Conservation (phyloP, 192 early-diverging fungal species). For the Chytriomyces sp. region DNA sequence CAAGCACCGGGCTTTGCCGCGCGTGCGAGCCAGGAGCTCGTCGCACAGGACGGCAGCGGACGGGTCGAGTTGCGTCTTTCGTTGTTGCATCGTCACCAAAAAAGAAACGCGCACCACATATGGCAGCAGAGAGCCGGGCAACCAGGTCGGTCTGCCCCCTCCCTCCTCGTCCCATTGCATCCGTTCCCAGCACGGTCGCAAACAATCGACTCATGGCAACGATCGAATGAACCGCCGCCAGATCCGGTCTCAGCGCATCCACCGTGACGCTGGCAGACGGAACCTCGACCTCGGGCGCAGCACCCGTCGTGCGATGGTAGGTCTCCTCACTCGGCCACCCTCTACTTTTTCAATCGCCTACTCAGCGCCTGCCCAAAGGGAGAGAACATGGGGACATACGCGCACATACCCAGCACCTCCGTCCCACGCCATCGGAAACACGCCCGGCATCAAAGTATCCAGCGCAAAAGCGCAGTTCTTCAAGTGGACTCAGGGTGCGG, state of each 20-base stretch:
- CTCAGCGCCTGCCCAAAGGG: conserved; percentile 18
- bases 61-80: too few species aligned
- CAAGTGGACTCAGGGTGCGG: conserved; percentile 21
- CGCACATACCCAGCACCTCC: conserved; percentile 24
- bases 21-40: background rate
- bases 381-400: background rate
- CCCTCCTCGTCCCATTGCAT: too few species aligned
- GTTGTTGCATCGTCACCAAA: too few species aligned
- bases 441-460: conserved; percentile 23
- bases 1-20: background rate
- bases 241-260: background rate
- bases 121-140: too few species aligned
- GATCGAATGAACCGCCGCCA: too few species aligned
- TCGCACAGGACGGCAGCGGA: too few species aligned
- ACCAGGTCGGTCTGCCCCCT: too few species aligned
- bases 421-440: conserved; percentile 29
- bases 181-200: too few species aligned
- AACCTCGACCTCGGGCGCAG: background rate
- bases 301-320: conserved; percentile 20
- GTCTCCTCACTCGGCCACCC: background rate
- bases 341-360: background rate
- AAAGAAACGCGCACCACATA: too few species aligned
- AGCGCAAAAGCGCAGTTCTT: conserved; percentile 19
- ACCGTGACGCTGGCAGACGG: background rate
- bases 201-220: too few species aligned